Evolutionary conservation across 257 asterid species (phyloP).

Genomic region (Schizonepeta tenuifolia): DNA sequence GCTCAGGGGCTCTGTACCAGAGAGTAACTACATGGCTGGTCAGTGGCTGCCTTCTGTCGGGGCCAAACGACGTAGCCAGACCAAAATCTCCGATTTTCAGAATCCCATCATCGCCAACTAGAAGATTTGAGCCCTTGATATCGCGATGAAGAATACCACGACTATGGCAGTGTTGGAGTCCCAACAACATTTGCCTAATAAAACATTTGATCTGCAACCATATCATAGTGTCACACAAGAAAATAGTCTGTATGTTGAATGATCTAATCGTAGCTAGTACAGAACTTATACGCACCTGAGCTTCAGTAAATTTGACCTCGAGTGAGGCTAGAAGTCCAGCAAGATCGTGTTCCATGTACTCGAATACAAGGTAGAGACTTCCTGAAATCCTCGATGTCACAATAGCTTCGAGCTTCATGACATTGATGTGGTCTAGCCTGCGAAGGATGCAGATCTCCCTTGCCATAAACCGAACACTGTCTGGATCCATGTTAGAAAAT

Average conservation of each 20-base stretch:
- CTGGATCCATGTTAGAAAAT: slow-evolving; percentile 84
- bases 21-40: slow-evolving; percentile 92
- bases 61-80: slow-evolving; percentile 58
- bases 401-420: slow-evolving; percentile 84
- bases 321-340: slow-evolving; percentile 74
- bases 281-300: slow-evolving; percentile 54
- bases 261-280: not conserved
- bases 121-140: slow-evolving; percentile 86
- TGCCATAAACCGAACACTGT: slow-evolving; percentile 91
- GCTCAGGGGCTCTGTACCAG: slow-evolving; percentile 95
- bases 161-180: slow-evolving; percentile 82
- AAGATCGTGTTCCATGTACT: slow-evolving; percentile 96
- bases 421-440: slow-evolving; percentile 80
- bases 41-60: slow-evolving; percentile 61
- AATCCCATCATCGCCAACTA: slow-evolving; percentile 65
- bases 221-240: not conserved
- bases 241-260: not conserved
- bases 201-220: slow-evolving; percentile 73
- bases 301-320: slow-evolving; percentile 65
- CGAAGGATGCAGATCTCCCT: slow-evolving; percentile 78
- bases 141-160: slow-evolving; percentile 87
- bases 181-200: slow-evolving; percentile 66
- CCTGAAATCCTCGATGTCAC: slow-evolving; percentile 79
- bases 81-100: slow-evolving; percentile 87
- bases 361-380: slow-evolving; percentile 83